A percentile compares a stretch with the other conserved stretches of the same genome.
Conservation (phyloP, 208 protist species). For the Acanthamoeba royreba region DNA sequence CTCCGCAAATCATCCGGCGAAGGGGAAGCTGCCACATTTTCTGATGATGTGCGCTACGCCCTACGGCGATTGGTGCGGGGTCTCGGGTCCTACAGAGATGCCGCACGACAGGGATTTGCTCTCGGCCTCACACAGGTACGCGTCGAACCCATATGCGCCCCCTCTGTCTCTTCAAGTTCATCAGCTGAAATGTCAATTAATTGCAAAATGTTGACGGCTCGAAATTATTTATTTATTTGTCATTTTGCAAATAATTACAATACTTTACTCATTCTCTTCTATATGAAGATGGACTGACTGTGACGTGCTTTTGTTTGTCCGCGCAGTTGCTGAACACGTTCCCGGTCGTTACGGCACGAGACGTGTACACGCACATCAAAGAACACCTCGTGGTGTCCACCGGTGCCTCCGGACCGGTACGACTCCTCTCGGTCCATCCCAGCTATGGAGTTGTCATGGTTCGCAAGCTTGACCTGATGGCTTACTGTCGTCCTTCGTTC, state of each 20-base stretch:
- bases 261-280: not conserved
- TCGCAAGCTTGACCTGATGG: no score
- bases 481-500: no score
- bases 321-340: not conserved
- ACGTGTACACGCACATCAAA: not conserved
- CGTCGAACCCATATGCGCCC: no score
- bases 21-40: not conserved
- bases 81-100: conserved; percentile 39
- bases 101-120: conserved; percentile 40
- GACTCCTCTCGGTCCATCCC: not conserved
- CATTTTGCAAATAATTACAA: not conserved
- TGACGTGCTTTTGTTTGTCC: not conserved
- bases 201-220: not conserved
- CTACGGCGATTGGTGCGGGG: conserved; percentile 38
- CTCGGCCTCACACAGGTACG: conserved; percentile 22
- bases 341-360: not conserved
- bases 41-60: conserved; percentile 9
- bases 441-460: no score
- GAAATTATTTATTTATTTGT: not conserved
- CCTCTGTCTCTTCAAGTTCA: not conserved
- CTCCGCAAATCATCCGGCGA: not conserved
- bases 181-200: not conserved
- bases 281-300: not conserved
- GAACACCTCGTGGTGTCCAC: not conserved
- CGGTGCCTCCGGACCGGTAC: not conserved